Base-by-base conservation (phyloP, 176 grass and related monocot genomes). In the Phoenix dactylifera region DNA sequence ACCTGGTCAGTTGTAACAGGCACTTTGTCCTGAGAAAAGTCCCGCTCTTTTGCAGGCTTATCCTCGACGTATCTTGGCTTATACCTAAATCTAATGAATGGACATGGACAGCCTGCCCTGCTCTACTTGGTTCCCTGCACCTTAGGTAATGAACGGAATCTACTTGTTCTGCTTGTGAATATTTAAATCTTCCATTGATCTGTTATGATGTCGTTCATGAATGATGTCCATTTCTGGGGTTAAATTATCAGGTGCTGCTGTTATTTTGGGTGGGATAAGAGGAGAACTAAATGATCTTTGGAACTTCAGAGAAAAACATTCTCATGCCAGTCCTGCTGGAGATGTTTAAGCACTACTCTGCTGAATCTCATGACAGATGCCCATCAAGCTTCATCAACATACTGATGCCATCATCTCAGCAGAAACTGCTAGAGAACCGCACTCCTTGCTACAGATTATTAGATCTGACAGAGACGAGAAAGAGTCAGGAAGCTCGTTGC, bases 81-180 rank as follows among this genome's bases (percentile, higher is more conserved):
- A 59, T 91, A 77, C 71, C 70, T 97, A 7, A 91, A 77, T 68
- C 70, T 97, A 7, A 91, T 91, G 93, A 83, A 91, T 16, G 89
- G 91, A 18, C 79, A 82, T 55, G 93, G 93, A 15, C 93, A 91
- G 18, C 87, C 93, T 32, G 93, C 93, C 60, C 76, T 91, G 49
- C 93, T 97, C 78, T 97, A 97, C 70, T 76, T 91, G 7, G 93
- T 97, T 68, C 87, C 93, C n/a, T 97, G 75, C 51, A 91, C 87
- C 6, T 67, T 97, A 83, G 93, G 93, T 97, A 12, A 52, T 18
- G 30, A 35, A 35, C 30, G 0, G 26, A 2, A 89, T 59, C 4
- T 25, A 54, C 59, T 68, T 2, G 3, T 23, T 55, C n/a, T 56
- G 22, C 7, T 26, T 15, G 4, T 9, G 22, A 22, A 16, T 51